Evolutionary conservation across 2,329 filamentous ascomycete genomes (phyloP), one percentile per base, ranked within the genome.

Genomic region (Ceratocystiopsis brevicomis): DNA sequence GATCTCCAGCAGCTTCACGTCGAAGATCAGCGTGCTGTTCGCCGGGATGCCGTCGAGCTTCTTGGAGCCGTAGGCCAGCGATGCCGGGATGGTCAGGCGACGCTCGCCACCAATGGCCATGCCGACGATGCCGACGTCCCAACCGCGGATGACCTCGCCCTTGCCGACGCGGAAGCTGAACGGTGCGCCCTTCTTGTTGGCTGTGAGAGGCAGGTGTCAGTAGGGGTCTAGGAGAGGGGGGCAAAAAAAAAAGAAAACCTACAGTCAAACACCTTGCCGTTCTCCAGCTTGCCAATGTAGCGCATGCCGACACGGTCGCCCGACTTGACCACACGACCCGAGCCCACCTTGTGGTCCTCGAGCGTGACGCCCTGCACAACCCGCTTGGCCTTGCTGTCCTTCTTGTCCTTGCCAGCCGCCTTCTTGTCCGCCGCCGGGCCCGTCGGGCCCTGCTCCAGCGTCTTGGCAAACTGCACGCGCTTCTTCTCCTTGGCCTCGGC

Each of bases 391-490:
- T 63, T 55, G 50, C 54, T 50, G 56, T 62, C 54, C 53, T 58
- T 67, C 49, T 55, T 51, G 56, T 62, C 55, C 53, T 58, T 67
- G 25, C 25, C 25, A 47, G 52, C 57, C 58, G 52, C 65, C 62
- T 34, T 34, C 25, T 30, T 30, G 25, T 44, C 38, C 3, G 52
- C 56, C 5, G 72, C 65, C 45, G 82, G 78, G 51, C 78, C 77
- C 38, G 86, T 92, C 50, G 90, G 90, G 47, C 90, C 90, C 64
- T 93, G 86, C 70, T 96, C 90, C 49, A 98, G 84, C 63, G 96
- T 87, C 74, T 96, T 95, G 58, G 90, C 88, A 61, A 98, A 98
- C 63, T 94, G 85, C 48, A 98, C 90, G 71, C 95, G 96, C 76
- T 95, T 95, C 62, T 82, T 81, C 45, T 69, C 66, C 69, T 76